phyloP scores from a whole-genome alignment of 768 basidiomycete species.

The Terana coerulea region DNA sequence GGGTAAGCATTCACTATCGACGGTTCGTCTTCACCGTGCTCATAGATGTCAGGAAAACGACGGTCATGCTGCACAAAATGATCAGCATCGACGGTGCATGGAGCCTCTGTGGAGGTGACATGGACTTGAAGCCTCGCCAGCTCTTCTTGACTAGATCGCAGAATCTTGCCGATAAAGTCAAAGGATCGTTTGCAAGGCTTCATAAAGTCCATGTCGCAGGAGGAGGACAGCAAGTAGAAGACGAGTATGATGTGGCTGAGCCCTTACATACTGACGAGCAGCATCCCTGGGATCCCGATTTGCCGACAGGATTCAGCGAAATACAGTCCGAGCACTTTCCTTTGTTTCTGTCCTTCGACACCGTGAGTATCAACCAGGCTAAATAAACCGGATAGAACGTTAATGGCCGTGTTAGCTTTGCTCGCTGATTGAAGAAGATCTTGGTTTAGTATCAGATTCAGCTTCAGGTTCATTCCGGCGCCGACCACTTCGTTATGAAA shows the following conservation, averaged over 20 bases:
- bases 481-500: conserved; percentile 36
- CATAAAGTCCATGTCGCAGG: conserved; percentile 33
- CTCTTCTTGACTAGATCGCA: conserved; percentile 71
- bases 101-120: conserved; percentile 30
- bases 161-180: conserved; percentile 64
- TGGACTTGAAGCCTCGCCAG: conserved; percentile 50
- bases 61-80: conserved; percentile 77
- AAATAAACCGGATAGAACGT: not conserved
- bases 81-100: conserved; percentile 59
- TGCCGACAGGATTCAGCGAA: conserved; percentile 48
- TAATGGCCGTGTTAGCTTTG: conserved; percentile 35
- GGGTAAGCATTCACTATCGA: conserved; percentile 41
- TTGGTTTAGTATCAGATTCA: conserved; percentile 14
- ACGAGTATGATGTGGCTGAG: not conserved
- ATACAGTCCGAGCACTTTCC: conserved; percentile 63
- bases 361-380: conserved; percentile 32
- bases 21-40: not conserved
- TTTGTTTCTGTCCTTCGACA: conserved; percentile 63
- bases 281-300: conserved; percentile 32
- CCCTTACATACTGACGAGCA: too few species aligned
- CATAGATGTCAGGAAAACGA: conserved; percentile 55
- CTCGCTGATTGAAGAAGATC: conserved; percentile 44
- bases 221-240: conserved; percentile 12
- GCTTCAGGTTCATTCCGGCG: not conserved
- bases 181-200: conserved; percentile 57